phyloP scores from a whole-genome alignment of 1,284 basidiomycete species.

The Ceratobasidium sp. region DNA sequence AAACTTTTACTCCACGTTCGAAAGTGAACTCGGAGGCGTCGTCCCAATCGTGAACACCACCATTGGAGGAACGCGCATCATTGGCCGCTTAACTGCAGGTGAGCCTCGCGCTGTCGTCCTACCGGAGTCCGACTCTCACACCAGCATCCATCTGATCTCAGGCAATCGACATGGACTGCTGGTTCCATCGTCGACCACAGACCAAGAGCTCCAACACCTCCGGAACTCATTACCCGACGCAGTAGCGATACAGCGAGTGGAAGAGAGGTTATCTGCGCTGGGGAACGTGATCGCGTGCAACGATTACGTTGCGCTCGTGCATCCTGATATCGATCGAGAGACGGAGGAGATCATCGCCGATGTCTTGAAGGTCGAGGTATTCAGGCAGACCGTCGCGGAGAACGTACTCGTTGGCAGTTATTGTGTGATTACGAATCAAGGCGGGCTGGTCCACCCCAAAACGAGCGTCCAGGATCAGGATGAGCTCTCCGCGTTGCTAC shows the following conservation, averaged over 20 bases:
- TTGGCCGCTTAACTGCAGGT: constrained; percentile 94
- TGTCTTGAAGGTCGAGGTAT: constrained; percentile 98
- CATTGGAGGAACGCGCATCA: constrained; percentile 94
- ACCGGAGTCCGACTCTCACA: neutral
- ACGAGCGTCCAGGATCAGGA: constrained; percentile 98
- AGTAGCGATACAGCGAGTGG: constrained; percentile 94
- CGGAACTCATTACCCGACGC: constrained; percentile 94
- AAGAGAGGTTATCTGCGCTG: constrained; percentile 94
- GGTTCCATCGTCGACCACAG: constrained; percentile 94
- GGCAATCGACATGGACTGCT: constrained; percentile 96
- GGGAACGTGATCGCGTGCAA: constrained; percentile 99
- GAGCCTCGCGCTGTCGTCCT: constrained; percentile 45
- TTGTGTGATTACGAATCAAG: constrained; percentile 94
- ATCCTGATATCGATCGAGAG: constrained; percentile 97
- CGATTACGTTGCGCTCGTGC: constrained; percentile 96
- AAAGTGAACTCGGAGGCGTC: constrained; percentile 92
- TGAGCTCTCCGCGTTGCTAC: constrained; percentile 93
- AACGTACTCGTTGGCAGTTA: constrained; percentile 98
- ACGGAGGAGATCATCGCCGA: constrained; percentile 99
- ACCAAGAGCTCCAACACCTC: constrained; percentile 98
- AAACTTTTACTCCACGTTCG: constrained; percentile 98
- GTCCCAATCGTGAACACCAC: constrained; percentile 97
- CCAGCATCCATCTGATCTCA: constrained; percentile 50
- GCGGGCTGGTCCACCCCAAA: constrained; percentile 96
- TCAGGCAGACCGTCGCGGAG: constrained; percentile 95